Evolutionary conservation across 306 rosid species (phyloP), one percentile per base, ranked within the genome.

Genomic region (Adenanthera pavonina): DNA sequence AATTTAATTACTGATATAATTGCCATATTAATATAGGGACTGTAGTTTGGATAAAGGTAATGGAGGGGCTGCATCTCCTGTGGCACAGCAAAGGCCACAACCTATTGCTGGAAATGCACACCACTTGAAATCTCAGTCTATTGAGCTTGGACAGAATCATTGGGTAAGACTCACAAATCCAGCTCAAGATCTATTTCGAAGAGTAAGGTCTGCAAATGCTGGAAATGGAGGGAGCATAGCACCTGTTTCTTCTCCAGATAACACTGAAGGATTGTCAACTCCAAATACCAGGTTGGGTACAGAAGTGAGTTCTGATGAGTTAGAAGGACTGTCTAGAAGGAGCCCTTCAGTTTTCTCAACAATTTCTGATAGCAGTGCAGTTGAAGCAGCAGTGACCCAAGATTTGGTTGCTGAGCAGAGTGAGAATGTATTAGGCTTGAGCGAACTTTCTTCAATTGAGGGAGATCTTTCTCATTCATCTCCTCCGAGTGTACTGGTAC

Each of bases 401-500:
- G 81, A 59, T 80, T 64, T 61, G 61, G 79, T 76, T 54, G 70
- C 16, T 72, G 84, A 81, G 61, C 83, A 75, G 30, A 83, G 78
- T 81, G 93, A 78, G 57, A 81, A 69, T 85, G 87, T 69, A 17
- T 84, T 85, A 48, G 84, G 79, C 51, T 75, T 67, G 64, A 79
- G 38, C 67, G 40, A 15, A 52, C 67, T 56, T 25, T 54, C 85
- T 69, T 78, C 17, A 70, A 69, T 19, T 54, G 80, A 82, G 72
- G 82, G 83, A 47, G 89, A 82, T 72, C 76, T 54, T 60, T 74
- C 17, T 49, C 88, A 74, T 67, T 83, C 91, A 77, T 92, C 93
- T 69, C 89, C 92, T 65, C 87, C 91, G 53, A 87, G 88, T 84
- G 90, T 89, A 70, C 82, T 89, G 91, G 94, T 86, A 86, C 67